Percentiles rank a stretch among this genome's conserved stretches.
These are phyloP conservation scores for Bretziella fagacearum DNA, from an alignment of 2,329 filamentous ascomycete genomes.

Conservation along the genomic window DNA sequence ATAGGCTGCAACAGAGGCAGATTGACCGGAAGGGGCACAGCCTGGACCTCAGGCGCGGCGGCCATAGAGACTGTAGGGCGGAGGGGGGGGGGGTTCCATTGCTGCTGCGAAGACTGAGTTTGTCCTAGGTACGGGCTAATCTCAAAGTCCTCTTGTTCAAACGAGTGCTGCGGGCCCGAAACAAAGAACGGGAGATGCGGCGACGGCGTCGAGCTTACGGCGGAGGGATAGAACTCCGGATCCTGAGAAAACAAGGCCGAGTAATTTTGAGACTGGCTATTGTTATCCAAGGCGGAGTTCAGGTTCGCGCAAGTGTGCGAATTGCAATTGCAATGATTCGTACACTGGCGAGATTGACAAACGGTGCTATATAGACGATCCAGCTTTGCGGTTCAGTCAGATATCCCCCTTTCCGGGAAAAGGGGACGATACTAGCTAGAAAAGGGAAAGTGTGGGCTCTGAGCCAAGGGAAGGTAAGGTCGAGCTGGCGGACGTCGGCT, in stretches of 20 bases:
- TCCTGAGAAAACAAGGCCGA: background rate
- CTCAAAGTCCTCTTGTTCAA: constrained; percentile 5
- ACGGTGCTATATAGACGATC: constrained; percentile 6
- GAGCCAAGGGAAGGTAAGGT: constrained; percentile 1
- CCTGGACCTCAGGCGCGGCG: background rate
- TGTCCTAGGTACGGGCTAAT: background rate
- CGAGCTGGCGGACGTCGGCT: constrained; percentile 1
- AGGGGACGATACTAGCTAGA: constrained; percentile 6
- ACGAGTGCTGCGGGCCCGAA: background rate
- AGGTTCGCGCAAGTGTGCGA: constrained; percentile 5
- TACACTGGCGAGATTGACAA: constrained; percentile 11
- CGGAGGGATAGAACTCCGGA: background rate
- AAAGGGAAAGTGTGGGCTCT: constrained; percentile 7
- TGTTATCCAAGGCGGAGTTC: background rate
- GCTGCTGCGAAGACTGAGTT: background rate
- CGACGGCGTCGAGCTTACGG: background rate
- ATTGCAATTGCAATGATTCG: constrained; percentile 8
- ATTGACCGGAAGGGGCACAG: background rate
- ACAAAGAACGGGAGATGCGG: background rate
- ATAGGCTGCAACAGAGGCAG: background rate
- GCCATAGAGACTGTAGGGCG: background rate
- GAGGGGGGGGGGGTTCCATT: background rate
- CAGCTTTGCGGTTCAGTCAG: constrained; percentile 9
- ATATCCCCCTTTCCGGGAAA: constrained; percentile 12
- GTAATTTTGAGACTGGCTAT: no score